A percentile compares a stretch with the other conserved stretches of the same genome.
phyloP scores from a whole-genome alignment of 75 land plant genomes.

The Larix kaempferi region DNA sequence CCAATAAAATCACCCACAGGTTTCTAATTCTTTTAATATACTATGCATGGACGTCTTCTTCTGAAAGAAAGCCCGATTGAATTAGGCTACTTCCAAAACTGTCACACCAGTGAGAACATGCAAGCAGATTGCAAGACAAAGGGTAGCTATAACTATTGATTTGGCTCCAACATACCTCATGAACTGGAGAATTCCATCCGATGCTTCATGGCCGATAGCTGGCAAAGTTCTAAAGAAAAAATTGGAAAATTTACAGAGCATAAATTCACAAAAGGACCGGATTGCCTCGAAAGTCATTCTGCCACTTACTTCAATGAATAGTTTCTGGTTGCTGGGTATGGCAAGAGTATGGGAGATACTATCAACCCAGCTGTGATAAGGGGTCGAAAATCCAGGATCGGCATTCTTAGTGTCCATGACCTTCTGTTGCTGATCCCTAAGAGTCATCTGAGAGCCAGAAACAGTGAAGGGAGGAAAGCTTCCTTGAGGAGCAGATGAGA shows the following conservation, averaged over 20 bases:
- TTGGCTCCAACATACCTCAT: constrained; percentile 47
- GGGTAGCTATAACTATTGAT: constrained; percentile 45
- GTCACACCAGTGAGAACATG: constrained; percentile 33
- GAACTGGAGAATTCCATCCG: constrained; percentile 27
- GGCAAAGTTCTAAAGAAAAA: constrained; percentile 26
- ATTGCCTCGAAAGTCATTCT: constrained; percentile 69
- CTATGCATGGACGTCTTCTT: too few species aligned
- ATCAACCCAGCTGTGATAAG: too few species aligned
- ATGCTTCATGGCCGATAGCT: constrained; percentile 26
- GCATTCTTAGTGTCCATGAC: constrained; percentile 45
- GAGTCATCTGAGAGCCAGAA: too few species aligned
- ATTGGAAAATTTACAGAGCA: constrained; percentile 35
- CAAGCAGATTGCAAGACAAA: constrained; percentile 74
- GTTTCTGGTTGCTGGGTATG: constrained; percentile 63
- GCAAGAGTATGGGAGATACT: too few species aligned
- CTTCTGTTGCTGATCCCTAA: constrained; percentile 10
- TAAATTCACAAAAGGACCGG: constrained; percentile 57
- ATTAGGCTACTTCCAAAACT: constrained; percentile 25
- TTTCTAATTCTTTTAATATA: too few species aligned
- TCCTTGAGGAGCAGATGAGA: too few species aligned
- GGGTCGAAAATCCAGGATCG: not conserved
- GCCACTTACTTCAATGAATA: constrained; percentile 75
- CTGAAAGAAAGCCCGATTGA: too few species aligned
- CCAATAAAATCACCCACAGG: too few species aligned
- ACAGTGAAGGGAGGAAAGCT: too few species aligned